phyloP scores from a whole-genome alignment of 345 rosid species.

The Lepidium sativum region DNA sequence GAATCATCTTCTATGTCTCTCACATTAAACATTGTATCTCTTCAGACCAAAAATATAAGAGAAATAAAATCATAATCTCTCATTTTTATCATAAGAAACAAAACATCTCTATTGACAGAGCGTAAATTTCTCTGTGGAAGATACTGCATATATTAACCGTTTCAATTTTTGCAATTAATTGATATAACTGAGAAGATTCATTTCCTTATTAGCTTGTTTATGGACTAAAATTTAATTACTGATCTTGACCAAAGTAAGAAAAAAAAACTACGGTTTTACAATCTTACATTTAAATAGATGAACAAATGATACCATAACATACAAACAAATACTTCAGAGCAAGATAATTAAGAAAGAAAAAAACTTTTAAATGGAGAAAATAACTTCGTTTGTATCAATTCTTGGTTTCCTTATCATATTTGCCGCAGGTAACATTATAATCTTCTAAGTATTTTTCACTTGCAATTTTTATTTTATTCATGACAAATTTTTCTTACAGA shows the following conservation, averaged over 20 bases:
- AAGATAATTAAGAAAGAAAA: neutral
- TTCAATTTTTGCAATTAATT: neutral
- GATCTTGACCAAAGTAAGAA: neutral
- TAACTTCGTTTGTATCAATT: neutral
- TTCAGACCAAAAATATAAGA: neutral
- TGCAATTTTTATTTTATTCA: neutral
- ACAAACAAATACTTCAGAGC: neutral
- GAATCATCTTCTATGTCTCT: neutral
- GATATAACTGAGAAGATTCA: neutral
- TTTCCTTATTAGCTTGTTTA: neutral
- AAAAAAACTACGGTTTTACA: neutral
- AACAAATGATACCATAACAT: neutral
- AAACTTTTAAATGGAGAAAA: neutral
- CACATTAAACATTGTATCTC: neutral
- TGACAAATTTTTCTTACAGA: neutral
- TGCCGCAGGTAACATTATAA: slow-evolving; percentile 1
- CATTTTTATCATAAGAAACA: too few relatives aligned
- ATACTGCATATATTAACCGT: neutral
- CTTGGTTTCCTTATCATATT: neutral
- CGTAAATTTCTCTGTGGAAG: neutral
- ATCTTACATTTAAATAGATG: neutral
- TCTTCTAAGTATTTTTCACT: neutral
- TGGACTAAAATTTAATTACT: neutral
- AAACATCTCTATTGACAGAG: neutral
- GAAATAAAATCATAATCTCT: neutral